Evolutionary conservation across 2,329 filamentous ascomycete species (phyloP).

Genomic region (Tolypocladium amazonense): DNA sequence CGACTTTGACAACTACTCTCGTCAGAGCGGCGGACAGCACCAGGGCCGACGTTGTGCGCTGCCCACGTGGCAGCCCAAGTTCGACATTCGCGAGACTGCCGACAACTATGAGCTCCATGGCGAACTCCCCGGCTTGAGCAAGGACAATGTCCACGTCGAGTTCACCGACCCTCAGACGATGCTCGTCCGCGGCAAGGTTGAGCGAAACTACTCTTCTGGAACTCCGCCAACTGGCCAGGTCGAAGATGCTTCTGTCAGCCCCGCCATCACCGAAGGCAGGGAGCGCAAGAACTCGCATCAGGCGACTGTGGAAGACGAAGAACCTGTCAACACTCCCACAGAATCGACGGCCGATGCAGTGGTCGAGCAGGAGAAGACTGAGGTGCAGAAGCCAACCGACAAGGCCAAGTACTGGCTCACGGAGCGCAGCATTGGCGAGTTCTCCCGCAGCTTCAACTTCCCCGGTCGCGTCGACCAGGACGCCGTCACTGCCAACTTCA

Average conservation of each 20-base stretch:
- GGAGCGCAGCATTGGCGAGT: conserved; percentile 56
- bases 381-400: conserved; percentile 20
- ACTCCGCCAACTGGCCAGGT: conserved; percentile 36
- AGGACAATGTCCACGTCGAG: conserved; percentile 66
- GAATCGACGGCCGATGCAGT: conserved; percentile 10
- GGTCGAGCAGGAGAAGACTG: conserved; percentile 14
- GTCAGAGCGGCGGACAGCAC: conserved; percentile 19
- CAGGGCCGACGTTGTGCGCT: conserved; percentile 17
- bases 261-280: conserved; percentile 29
- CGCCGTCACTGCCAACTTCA: conserved; percentile 48
- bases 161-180: conserved; percentile 70
- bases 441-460: conserved; percentile 60
- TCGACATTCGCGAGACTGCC: conserved; percentile 64
- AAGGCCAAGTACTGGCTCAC: conserved; percentile 59
- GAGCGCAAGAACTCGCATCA: conserved; percentile 34
- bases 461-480: conserved; percentile 53
- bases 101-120: conserved; percentile 66
- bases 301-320: conserved; percentile 57
- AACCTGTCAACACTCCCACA: conserved; percentile 15
- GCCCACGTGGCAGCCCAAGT: conserved; percentile 61
- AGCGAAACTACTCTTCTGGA: conserved; percentile 50
- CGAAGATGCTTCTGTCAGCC: conserved; percentile 27
- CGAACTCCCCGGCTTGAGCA: conserved; percentile 65
- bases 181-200: conserved; percentile 57
- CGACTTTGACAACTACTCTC: conserved; percentile 49